Percentiles rank a stretch among this genome's conserved stretches.
Evolutionary conservation across 1,139 yeast species (phyloP).

Genomic region (Debaryomyces fabryi): DNA sequence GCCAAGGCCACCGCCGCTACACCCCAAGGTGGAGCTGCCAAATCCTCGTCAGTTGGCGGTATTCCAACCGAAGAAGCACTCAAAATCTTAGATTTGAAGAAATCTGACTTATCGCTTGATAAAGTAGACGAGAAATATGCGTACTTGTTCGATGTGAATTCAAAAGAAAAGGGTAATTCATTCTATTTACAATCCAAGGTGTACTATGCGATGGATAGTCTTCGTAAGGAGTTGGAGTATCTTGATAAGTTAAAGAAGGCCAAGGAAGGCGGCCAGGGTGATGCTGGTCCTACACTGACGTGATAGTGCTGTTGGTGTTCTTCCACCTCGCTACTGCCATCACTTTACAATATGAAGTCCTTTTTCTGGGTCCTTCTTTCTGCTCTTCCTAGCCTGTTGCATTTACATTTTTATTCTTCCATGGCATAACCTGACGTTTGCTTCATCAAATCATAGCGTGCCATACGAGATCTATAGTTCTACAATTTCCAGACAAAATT

Average conservation of each 20-base stretch:
- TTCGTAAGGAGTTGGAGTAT: constrained; percentile 50
- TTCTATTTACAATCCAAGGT: constrained; percentile 92
- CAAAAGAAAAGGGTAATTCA: constrained; percentile 92
- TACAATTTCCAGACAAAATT: not conserved
- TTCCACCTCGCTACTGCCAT: not conserved
- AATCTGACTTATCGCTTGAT: constrained; percentile 55
- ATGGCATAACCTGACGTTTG: not conserved
- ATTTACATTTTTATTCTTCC: not conserved
- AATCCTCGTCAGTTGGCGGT: constrained; percentile 64
- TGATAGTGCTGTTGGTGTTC: not conserved
- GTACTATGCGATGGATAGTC: constrained; percentile 62
- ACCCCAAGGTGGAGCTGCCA: constrained; percentile 53
- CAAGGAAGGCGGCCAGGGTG: constrained; percentile 14
- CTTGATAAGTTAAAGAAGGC: constrained; percentile 37
- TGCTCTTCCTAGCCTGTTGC: not conserved
- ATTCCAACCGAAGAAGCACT: constrained; percentile 87
- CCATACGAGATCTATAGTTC: not conserved
- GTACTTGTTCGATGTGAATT: constrained; percentile 83
- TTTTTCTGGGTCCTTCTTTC: not conserved
- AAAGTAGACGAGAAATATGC: constrained; percentile 75
- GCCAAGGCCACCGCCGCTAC: constrained; percentile 76
- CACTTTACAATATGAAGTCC: not conserved
- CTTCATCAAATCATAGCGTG: not conserved
- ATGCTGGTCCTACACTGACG: not conserved
- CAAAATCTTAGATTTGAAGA: constrained; percentile 82